Base-by-base conservation (phyloP, 2,329 filamentous ascomycete genomes). In the Fusarium compactum region DNA sequence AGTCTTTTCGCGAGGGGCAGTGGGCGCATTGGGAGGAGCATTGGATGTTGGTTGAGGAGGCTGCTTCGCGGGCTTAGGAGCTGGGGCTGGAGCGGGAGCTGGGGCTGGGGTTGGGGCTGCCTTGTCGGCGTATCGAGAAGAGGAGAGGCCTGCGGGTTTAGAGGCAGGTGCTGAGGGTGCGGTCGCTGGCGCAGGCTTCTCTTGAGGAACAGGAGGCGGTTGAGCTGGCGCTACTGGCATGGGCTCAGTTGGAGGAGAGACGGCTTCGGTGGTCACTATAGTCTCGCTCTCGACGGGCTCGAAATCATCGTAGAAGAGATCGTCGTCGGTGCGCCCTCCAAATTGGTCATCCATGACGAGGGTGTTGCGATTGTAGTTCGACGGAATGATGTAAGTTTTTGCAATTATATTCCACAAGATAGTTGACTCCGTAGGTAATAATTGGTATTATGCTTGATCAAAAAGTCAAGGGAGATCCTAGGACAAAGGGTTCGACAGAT, bases 271-370 rank as follows among this genome's bases (percentile, higher is more conserved):
- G n/a, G 73, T 64, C 24, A 78, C 67, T 24, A 80, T 70, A 8
- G 78, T 62, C 47, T 79, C 76, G 68, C 78, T 77, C 43, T 82
- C 78, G 53, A 88, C 82, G 10, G 86, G 87, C 76, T 89, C 87
- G 62, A 89, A 88, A 73, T 90, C 87, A 70, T 90, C 88, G 65
- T 85, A 85, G 75, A 90, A 90, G 63, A 90, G 82, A 74, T 89
- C 87, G 71, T 90, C 88, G 74, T 90, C 87, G 47, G 87, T 89
- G 22, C 87, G 83, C 50, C 87, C 87, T 63, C 85, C 84, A 70
- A 89, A 89, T 74, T 89, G 87, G 69, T 89, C 87, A 24, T 89
- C 87, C 87, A 89, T 89, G 67, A 44, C 59, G 59, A 53, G 32
- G 9, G n/a, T 45, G 20, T 4, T 27, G 43, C 3, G 32, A 15